phyloP scores from a whole-genome alignment of 345 rosid genomes.

The Excoecaria agallocha region DNA sequence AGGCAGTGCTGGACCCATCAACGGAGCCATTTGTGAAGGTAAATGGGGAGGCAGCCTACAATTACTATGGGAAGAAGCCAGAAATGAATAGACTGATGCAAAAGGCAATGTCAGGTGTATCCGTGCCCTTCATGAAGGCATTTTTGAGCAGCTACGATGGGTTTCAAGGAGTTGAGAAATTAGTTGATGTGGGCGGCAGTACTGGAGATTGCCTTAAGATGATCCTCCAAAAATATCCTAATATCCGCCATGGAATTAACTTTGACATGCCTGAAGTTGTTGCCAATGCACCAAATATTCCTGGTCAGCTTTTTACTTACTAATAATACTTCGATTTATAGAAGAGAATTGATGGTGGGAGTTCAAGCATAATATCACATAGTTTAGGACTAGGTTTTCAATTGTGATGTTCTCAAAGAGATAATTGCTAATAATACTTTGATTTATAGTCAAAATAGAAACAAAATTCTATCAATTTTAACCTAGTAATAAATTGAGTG shows the following conservation, averaged over 20 bases:
- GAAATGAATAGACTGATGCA: slow-evolving; percentile 85
- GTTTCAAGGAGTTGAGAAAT: slow-evolving; percentile 43
- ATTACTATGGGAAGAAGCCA: slow-evolving; percentile 66
- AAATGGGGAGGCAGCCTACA: slow-evolving; percentile 65
- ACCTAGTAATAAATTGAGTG: too few relatives aligned
- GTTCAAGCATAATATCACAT: too few relatives aligned
- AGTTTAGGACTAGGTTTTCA: too few relatives aligned
- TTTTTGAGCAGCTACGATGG: slow-evolving; percentile 67
- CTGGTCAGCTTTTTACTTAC: slow-evolving; percentile 39
- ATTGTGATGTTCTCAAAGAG: too few relatives aligned
- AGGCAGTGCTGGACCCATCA: slow-evolving; percentile 64
- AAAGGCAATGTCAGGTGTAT: slow-evolving; percentile 88
- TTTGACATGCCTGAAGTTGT: slow-evolving; percentile 88
- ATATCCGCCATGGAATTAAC: slow-evolving; percentile 58
- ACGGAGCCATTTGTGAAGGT: slow-evolving; percentile 74
- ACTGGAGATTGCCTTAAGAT: slow-evolving; percentile 87
- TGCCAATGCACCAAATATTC: slow-evolving; percentile 64
- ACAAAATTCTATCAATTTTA: too few relatives aligned
- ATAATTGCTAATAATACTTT: too few relatives aligned
- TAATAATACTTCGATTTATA: neutral
- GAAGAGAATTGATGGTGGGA: too few relatives aligned
- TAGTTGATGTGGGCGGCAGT: slow-evolving; percentile 95
- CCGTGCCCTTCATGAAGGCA: slow-evolving; percentile 82
- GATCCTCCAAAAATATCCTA: slow-evolving; percentile 56
- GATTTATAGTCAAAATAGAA: too few relatives aligned